Evolutionary conservation across 2,329 filamentous ascomycete species (phyloP), one percentile per base, ranked within the genome.

Genomic region (Dothideomycetes sp.): DNA sequence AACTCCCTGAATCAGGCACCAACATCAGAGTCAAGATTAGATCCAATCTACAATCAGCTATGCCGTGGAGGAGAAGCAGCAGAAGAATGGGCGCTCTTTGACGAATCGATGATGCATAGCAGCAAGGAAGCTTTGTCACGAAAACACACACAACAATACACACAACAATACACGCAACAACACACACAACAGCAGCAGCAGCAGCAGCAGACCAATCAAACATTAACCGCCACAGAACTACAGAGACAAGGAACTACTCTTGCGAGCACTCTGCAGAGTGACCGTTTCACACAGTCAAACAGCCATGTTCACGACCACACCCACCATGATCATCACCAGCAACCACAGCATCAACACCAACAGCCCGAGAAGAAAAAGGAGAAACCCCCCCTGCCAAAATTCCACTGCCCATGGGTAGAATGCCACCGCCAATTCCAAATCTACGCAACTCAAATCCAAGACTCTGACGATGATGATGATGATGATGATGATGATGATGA

Each of bases 341-440:
- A 39, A 12, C 12, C 19, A 9, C 35, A 33, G 27, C 27, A 8
- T 19, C n/a, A 29, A 31, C 16, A 40, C 16, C 11, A 8, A 20
- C n/a, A 8, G 24, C 11, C 30, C 19, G 13, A 27, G 22, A 11
- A 35, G 19, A 12, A 22, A 35, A 41, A 29, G 33, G 20, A n/a
- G 4, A 18, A 37, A 18, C 28, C 20, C n/a, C 9, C 15, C 6
- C 18, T 27, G 15, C 11, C 8, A 7, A 29, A 27, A 7, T 43
- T 43, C 5, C 33, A 38, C 28, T 43, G 41, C n/a, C 41, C 41
- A 13, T 43, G 28, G 27, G n/a, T 43, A n/a, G 41, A 31, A 10
- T 43, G 41, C 18, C 22, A 38, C 16, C 33, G 13, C 8, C n/a
- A 17, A 32, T 24, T 41, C 5, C 30, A 41, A 13, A 29, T 24